Evolutionary conservation across 768 basidiomycete genomes (phyloP).

Genomic region (Tulasnella sp.): DNA sequence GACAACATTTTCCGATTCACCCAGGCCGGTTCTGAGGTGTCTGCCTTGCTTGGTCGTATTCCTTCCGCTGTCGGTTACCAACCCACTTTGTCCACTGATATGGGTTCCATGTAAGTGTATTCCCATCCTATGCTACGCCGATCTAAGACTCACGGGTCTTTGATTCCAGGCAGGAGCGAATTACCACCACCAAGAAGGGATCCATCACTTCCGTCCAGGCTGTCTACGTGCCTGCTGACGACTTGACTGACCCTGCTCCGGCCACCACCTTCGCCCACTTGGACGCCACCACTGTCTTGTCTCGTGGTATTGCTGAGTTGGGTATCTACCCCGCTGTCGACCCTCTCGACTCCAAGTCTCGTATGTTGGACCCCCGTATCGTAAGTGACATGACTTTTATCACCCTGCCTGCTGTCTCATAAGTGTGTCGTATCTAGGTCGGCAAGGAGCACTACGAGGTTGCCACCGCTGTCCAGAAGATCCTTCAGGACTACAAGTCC

Average conservation of each 20-base stretch:
- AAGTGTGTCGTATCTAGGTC: conserved; percentile 50
- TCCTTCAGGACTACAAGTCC: conserved; percentile 95
- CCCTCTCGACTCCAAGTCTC: conserved; percentile 98
- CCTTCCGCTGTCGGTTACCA: conserved; percentile 99
- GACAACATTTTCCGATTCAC: conserved; percentile 99
- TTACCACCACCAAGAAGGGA: conserved; percentile 99
- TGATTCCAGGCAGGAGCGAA: conserved; percentile 88
- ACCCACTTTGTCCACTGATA: conserved; percentile 99
- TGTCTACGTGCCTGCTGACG: conserved; percentile 99
- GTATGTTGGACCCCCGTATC: conserved; percentile 99
- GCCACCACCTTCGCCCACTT: conserved; percentile 99
- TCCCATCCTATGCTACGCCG: background rate
- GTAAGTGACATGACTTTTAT: conserved; percentile 52
- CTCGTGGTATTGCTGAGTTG: conserved; percentile 97
- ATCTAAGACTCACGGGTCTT: background rate
- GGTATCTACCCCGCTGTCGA: conserved; percentile 99
- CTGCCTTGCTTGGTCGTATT: conserved; percentile 99
- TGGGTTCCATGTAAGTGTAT: conserved; percentile 92
- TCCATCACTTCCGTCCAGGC: conserved; percentile 99
- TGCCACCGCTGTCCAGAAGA: conserved; percentile 96
- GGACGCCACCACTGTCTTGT: conserved; percentile 99
- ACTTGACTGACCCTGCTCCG: conserved; percentile 99
- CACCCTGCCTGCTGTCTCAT: background rate
- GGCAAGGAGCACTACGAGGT: conserved; percentile 94
- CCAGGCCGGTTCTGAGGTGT: conserved; percentile 99